Evolutionary conservation across 2,329 filamentous ascomycete species (phyloP).

Genomic region (Fusarium haematococcum): DNA sequence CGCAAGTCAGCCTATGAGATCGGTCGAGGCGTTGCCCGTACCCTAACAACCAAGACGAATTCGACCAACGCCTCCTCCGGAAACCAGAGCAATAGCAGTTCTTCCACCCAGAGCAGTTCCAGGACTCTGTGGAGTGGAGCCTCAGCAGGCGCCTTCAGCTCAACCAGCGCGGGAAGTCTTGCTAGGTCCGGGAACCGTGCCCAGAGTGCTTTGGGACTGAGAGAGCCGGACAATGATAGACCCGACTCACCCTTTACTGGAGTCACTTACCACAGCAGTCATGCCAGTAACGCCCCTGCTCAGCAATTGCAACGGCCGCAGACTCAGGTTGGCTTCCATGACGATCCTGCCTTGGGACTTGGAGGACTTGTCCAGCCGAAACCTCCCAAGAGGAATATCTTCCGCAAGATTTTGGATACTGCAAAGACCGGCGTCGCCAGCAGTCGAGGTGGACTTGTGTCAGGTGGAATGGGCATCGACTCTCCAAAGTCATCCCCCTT

Average conservation of each 20-base stretch:
- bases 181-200: slow-evolving; percentile 78
- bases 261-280: slow-evolving; percentile 91
- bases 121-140: slow-evolving; percentile 93
- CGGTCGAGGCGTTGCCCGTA: slow-evolving; percentile 76
- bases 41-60: slow-evolving; percentile 89
- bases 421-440: slow-evolving; percentile 94
- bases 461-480: slow-evolving; percentile 57
- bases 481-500: slow-evolving; percentile 58
- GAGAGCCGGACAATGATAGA: slow-evolving; percentile 66
- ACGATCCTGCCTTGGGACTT: slow-evolving; percentile 75
- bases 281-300: slow-evolving; percentile 67
- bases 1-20: slow-evolving; percentile 86
- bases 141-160: slow-evolving; percentile 91
- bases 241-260: slow-evolving; percentile 78
- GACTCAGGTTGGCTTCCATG: slow-evolving; percentile 74
- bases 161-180: slow-evolving; percentile 94
- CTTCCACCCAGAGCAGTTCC: slow-evolving; percentile 81
- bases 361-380: slow-evolving; percentile 84
- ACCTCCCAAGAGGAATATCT: slow-evolving; percentile 87
- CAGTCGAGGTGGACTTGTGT: slow-evolving; percentile 85
- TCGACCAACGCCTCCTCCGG: slow-evolving; percentile 82
- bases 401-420: slow-evolving; percentile 94
- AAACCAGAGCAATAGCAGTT: slow-evolving; percentile 78
- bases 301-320: slow-evolving; percentile 70
- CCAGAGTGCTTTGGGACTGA: slow-evolving; percentile 73